A percentile compares a stretch with the other conserved stretches of the same genome.
Conservation (phyloP, 768 basidiomycete species). For the Bullera alba region DNA sequence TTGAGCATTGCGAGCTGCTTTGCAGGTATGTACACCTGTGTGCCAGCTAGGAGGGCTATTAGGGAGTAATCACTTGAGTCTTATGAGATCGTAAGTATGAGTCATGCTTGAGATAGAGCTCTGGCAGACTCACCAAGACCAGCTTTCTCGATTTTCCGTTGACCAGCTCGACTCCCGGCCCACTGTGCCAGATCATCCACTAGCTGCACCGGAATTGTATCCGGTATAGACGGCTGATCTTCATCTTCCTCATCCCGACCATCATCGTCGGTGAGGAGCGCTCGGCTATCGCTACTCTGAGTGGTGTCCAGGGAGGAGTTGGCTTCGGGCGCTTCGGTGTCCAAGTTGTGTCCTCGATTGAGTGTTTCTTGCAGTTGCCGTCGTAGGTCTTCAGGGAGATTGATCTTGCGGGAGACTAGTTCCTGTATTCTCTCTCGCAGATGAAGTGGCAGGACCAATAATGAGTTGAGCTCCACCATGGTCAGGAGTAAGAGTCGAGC, state of each 20-base stretch:
- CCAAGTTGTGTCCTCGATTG: neutral
- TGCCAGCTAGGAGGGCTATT: constrained; percentile 30
- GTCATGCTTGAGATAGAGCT: neutral
- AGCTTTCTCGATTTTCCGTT: constrained; percentile 1
- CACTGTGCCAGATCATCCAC: constrained; percentile 21
- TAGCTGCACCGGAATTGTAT: constrained; percentile 15
- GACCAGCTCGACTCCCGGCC: constrained; percentile 10
- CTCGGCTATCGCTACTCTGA: neutral
- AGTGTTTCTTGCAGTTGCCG: neutral
- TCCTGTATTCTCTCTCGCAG: constrained; percentile 19
- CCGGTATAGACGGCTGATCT: neutral
- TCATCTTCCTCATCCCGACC: neutral
- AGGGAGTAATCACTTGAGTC: constrained; percentile 21
- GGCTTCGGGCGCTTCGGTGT: neutral
- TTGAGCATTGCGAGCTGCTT: constrained; percentile 12
- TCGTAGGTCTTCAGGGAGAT: constrained; percentile 15
- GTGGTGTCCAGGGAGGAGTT: neutral
- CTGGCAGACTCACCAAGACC: constrained; percentile 4
- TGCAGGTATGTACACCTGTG: constrained; percentile 28
- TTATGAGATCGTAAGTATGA: neutral
- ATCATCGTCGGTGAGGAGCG: neutral
- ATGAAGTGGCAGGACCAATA: constrained; percentile 17
- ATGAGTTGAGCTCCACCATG: neutral
- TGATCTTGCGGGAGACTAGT: constrained; percentile 14
- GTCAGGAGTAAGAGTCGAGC: no score